Evolutionary conservation across 768 basidiomycete genomes (phyloP).

Genomic region (Agaricus blazei): DNA sequence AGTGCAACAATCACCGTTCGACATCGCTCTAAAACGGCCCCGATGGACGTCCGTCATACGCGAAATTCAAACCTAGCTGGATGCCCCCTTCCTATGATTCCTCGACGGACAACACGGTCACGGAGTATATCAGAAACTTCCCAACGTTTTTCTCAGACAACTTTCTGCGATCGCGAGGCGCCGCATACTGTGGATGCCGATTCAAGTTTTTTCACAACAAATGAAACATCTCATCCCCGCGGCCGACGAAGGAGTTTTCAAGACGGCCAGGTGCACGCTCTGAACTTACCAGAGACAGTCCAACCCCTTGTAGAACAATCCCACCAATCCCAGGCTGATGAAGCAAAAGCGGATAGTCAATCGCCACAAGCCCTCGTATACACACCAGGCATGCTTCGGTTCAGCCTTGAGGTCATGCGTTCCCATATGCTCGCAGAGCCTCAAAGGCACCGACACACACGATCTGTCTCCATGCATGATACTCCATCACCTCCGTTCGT

Average conservation of each 20-base stretch:
- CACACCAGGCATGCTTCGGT: slow-evolving; percentile 33
- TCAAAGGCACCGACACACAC: slow-evolving; percentile 12
- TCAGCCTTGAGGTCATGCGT: slow-evolving; percentile 19
- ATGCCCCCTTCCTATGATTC: slow-evolving; percentile 57
- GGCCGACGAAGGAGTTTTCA: slow-evolving; percentile 17
- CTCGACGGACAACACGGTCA: slow-evolving; percentile 41
- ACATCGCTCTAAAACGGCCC: slow-evolving; percentile 27
- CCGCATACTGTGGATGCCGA: neutral
- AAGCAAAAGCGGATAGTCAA: slow-evolving; percentile 16
- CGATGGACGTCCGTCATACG: slow-evolving; percentile 26
- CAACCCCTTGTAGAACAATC: neutral
- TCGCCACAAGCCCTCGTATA: slow-evolving; percentile 29
- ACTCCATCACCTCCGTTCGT: slow-evolving; percentile 18
- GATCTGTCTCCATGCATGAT: slow-evolving; percentile 25
- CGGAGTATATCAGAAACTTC: slow-evolving; percentile 14
- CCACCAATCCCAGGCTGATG: neutral
- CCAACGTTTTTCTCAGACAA: slow-evolving; percentile 15
- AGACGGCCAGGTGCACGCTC: neutral
- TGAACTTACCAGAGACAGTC: slow-evolving; percentile 1
- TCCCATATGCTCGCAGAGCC: slow-evolving; percentile 8
- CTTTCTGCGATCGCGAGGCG: neutral
- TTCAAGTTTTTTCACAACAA: slow-evolving; percentile 9
- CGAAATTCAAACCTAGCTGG: slow-evolving; percentile 50
- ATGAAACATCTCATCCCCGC: neutral
- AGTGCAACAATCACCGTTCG: slow-evolving; percentile 38